Conservation (phyloP, 2,329 filamentous ascomycete species). For the Alternaria incomplexa region DNA sequence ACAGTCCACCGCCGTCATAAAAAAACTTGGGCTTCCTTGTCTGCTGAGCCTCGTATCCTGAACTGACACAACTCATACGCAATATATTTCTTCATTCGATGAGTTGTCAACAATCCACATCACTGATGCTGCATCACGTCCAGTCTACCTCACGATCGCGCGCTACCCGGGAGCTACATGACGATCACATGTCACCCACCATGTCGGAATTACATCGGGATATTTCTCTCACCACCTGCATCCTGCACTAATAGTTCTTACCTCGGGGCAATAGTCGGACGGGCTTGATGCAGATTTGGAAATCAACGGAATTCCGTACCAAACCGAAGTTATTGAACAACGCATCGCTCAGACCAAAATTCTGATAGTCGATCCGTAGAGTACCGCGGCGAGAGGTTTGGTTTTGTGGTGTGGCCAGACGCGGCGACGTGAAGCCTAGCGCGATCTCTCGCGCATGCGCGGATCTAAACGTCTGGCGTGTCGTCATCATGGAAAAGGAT, state of each 20-base stretch:
- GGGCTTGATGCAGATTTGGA: neutral
- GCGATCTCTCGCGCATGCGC: neutral
- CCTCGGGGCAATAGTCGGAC: neutral
- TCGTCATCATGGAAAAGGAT: slow-evolving; percentile 1
- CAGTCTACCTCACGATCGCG: neutral
- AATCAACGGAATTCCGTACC: neutral
- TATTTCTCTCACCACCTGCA: neutral
- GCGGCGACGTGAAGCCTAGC: neutral
- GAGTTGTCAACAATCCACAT: neutral
- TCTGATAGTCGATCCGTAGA: too few relatives aligned
- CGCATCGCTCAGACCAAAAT: too few relatives aligned
- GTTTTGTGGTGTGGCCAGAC: neutral
- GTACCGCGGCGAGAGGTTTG: neutral
- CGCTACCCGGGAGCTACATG: neutral
- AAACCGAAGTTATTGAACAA: too few relatives aligned
- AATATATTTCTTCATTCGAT: neutral
- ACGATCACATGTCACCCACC: slow-evolving; percentile 3
- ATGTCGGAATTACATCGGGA: neutral
- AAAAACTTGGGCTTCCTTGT: too few relatives aligned
- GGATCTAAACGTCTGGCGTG: neutral
- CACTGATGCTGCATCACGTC: neutral
- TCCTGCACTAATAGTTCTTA: neutral
- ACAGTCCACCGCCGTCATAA: neutral
- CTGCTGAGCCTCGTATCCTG: neutral
- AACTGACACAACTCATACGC: neutral